phyloP scores from a whole-genome alignment of 2,329 filamentous ascomycete genomes.

The Stagonosporopsis vannaccii region DNA sequence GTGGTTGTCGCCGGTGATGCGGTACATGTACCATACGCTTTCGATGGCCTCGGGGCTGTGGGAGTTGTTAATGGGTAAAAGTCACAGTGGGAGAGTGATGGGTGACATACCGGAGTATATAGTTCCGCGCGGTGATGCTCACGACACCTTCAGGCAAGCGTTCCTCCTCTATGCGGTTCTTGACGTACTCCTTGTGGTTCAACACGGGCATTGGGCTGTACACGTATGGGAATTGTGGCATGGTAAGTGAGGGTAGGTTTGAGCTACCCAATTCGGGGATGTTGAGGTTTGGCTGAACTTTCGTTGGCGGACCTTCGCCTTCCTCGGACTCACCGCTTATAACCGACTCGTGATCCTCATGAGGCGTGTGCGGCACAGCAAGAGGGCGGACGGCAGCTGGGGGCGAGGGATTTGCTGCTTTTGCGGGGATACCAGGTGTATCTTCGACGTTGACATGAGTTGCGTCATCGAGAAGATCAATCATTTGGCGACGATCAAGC shows the following conservation, averaged over 20 bases:
- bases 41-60: slow-evolving; percentile 76
- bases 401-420: slow-evolving; percentile 8
- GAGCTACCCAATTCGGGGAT: slow-evolving; percentile 18
- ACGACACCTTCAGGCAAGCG: slow-evolving; percentile 64
- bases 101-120: slow-evolving; percentile 64
- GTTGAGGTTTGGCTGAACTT: slow-evolving; percentile 24
- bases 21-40: slow-evolving; percentile 79
- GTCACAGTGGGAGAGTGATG: not conserved
- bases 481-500: slow-evolving; percentile 37
- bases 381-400: slow-evolving; percentile 20
- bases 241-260: slow-evolving; percentile 24
- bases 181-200: slow-evolving; percentile 46
- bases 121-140: slow-evolving; percentile 63
- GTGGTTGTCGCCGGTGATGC: slow-evolving; percentile 70
- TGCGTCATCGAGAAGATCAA: slow-evolving; percentile 33
- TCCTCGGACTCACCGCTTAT: slow-evolving; percentile 32
- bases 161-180: slow-evolving; percentile 50
- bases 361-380: slow-evolving; percentile 7
- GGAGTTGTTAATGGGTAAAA: slow-evolving; percentile 7
- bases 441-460: slow-evolving; percentile 19
- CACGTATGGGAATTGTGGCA: slow-evolving; percentile 40
- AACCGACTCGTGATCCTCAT: slow-evolving; percentile 22
- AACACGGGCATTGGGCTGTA: slow-evolving; percentile 42
- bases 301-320: slow-evolving; percentile 33
- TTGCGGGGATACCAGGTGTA: slow-evolving; percentile 7